Evolutionary conservation across 176 grass and related monocot genomes (phyloP), one percentile per base, ranked within the genome.

Genomic region (Puccinellia tenuiflora): DNA sequence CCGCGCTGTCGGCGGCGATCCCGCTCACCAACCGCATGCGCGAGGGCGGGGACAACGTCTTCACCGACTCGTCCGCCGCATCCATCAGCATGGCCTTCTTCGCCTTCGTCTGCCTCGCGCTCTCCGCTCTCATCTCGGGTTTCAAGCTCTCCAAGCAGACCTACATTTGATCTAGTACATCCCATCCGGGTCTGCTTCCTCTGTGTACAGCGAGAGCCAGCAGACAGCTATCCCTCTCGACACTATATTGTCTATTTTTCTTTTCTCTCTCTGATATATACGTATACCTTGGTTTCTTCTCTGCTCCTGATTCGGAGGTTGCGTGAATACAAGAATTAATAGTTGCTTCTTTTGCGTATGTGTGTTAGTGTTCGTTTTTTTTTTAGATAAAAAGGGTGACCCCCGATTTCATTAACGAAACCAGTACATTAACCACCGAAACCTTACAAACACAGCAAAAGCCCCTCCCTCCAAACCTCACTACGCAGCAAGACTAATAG

Each of bases 31-130:
- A 98, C 75, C 79, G 84, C 12, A 96, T 95, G 93, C 93, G 93
- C 18, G 83, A 91, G 34, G 89, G 89, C 7, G 77, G 79, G 5
- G 87, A 88, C 22, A 99, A 93, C 20, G 71, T 90, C 13, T 99
- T 99, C 77, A 94, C 93, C 1, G 93, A 99, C 80, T 90, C 93
- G 3, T 99, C 96, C 16, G 72, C 91, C 8, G 96, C 93, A 28
- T 91, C 96, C 15, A 96, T 99, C 69, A 92, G 96, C 91, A 96
- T 99, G 93, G 87, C 93, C 2, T 99, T 99, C 80, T 83, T 96
- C 9, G 93, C 96, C 31, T 99, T 96, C 70, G 9, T 99, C 21
- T 90, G 90, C 21, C 89, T 99, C 38, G 96, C 93, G 0, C 67
- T 92, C 53, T 92, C 91, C 5, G 87, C 96, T 28, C 72, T 99